A percentile compares a stretch with the other conserved stretches of the same genome.
Conservation (phyloP, 495 filamentous ascomycete genomes). For the Penicillium canariense region DNA sequence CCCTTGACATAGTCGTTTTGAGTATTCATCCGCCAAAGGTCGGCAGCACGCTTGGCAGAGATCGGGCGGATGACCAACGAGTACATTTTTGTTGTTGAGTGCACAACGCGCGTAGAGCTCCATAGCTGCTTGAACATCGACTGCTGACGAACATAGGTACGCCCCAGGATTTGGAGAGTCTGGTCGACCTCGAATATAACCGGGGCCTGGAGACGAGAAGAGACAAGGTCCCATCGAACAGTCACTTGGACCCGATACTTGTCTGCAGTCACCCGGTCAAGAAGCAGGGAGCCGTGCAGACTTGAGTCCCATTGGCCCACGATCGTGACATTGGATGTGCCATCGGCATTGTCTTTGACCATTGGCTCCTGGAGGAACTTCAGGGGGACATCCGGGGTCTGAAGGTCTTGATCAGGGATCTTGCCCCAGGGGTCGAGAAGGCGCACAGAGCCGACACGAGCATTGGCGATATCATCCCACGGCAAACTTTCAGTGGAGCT, state of each 20-base stretch:
- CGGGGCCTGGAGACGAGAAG: slow-evolving; percentile 72
- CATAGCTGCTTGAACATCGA: slow-evolving; percentile 86
- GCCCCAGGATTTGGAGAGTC: slow-evolving; percentile 76
- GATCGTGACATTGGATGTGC: slow-evolving; percentile 83
- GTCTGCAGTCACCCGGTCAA: slow-evolving; percentile 86
- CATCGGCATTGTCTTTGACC: slow-evolving; percentile 80
- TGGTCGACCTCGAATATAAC: slow-evolving; percentile 82
- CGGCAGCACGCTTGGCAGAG: slow-evolving; percentile 84
- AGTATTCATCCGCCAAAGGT: slow-evolving; percentile 97
- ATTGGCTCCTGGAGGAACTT: slow-evolving; percentile 72
- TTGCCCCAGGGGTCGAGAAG: slow-evolving; percentile 83
- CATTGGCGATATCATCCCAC: slow-evolving; percentile 74
- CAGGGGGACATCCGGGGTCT: slow-evolving; percentile 69
- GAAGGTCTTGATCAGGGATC: slow-evolving; percentile 70
- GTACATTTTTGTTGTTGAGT: slow-evolving; percentile 82
- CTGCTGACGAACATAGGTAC: slow-evolving; percentile 78
- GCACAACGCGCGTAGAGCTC: slow-evolving; percentile 79
- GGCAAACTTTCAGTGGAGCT: slow-evolving; percentile 83
- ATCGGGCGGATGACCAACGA: slow-evolving; percentile 80
- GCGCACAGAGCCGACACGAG: slow-evolving; percentile 76
- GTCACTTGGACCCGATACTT: slow-evolving; percentile 89
- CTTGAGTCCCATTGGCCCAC: slow-evolving; percentile 95
- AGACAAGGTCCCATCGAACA: slow-evolving; percentile 77
- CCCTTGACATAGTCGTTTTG: slow-evolving; percentile 92
- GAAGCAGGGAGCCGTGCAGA: slow-evolving; percentile 80